Conservation (phyloP, 768 basidiomycete species). For the Suillus brevipes region DNA sequence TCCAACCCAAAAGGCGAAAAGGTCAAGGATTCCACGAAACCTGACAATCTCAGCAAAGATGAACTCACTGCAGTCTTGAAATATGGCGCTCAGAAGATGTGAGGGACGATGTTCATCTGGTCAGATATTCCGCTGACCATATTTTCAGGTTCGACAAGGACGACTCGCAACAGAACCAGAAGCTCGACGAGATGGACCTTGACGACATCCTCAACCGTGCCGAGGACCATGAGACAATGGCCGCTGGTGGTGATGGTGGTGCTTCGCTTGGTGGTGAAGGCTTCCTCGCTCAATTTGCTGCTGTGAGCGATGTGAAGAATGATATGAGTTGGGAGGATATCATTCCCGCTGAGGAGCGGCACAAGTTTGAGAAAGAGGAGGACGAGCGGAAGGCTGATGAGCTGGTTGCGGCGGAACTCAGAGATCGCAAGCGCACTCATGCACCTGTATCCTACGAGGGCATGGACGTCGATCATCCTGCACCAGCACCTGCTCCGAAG, state of each 20-base stretch:
- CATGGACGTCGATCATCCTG: slow-evolving; percentile 84
- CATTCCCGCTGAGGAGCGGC: slow-evolving; percentile 90
- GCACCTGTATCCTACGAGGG: slow-evolving; percentile 90
- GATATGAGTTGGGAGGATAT: slow-evolving; percentile 99
- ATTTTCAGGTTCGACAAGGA: slow-evolving; percentile 90
- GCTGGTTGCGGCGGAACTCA: slow-evolving; percentile 62
- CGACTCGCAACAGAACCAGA: slow-evolving; percentile 87
- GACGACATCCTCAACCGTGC: slow-evolving; percentile 97
- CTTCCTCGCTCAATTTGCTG: slow-evolving; percentile 93
- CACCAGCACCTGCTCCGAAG: slow-evolving; percentile 61
- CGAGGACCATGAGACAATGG: slow-evolving; percentile 94
- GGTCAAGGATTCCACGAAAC: slow-evolving; percentile 67
- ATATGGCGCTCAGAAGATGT: slow-evolving; percentile 98
- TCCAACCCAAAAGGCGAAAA: slow-evolving; percentile 77
- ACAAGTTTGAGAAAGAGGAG: slow-evolving; percentile 80
- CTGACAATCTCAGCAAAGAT: slow-evolving; percentile 89
- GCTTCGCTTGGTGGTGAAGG: slow-evolving; percentile 97
- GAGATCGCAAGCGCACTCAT: slow-evolving; percentile 79
- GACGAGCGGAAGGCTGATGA: slow-evolving; percentile 75
- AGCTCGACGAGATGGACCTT: slow-evolving; percentile 98
- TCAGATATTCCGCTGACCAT: slow-evolving; percentile 14
- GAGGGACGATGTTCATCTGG: slow-evolving; percentile 29
- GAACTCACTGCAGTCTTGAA: slow-evolving; percentile 97
- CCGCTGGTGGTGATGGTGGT: slow-evolving; percentile 69
- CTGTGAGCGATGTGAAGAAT: slow-evolving; percentile 96